Evolutionary conservation across 768 basidiomycete genomes (phyloP).

Genomic region (Sutorius australiensis): DNA sequence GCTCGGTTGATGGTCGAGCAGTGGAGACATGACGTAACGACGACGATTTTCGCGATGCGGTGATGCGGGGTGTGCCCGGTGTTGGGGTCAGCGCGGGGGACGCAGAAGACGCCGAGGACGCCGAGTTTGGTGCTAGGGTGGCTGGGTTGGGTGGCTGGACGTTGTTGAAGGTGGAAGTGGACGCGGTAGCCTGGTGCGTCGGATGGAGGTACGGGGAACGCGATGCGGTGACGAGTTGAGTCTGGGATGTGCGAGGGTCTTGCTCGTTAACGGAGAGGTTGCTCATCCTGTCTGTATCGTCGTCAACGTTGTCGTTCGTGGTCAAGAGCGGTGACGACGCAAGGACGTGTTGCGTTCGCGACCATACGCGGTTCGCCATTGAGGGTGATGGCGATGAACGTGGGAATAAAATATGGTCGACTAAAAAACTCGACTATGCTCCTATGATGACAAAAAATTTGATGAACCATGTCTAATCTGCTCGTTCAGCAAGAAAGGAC

Average conservation of each 20-base stretch:
- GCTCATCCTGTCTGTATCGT: slow-evolving; percentile 24
- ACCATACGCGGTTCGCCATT: slow-evolving; percentile 25
- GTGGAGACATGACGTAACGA: slow-evolving; percentile 31
- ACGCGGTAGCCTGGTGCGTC: slow-evolving; percentile 32
- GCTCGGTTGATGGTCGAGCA: slow-evolving; percentile 22
- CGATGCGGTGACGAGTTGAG: slow-evolving; percentile 9
- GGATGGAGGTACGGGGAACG: slow-evolving; percentile 40
- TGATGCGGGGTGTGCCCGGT: slow-evolving; percentile 26
- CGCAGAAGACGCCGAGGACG: slow-evolving; percentile 4
- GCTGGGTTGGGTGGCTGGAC: not conserved
- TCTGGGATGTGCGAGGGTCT: slow-evolving; percentile 9
- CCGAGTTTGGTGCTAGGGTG: not conserved
- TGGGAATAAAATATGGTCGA: slow-evolving; percentile 11
- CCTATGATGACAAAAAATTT: not conserved
- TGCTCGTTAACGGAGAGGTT: slow-evolving; percentile 9
- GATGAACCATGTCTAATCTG: not conserved
- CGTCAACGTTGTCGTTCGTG: slow-evolving; percentile 19
- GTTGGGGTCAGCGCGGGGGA: slow-evolving; percentile 16
- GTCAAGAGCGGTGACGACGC: slow-evolving; percentile 7
- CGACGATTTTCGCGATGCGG: slow-evolving; percentile 30
- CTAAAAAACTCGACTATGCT: no score
- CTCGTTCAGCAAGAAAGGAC: not conserved
- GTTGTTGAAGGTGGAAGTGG: slow-evolving; percentile 36
- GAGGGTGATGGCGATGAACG: slow-evolving; percentile 16
- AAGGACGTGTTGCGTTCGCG: slow-evolving; percentile 15